Base-by-base conservation (phyloP, 148 eudicot genomes). In the Dysphania ambrosioides region DNA sequence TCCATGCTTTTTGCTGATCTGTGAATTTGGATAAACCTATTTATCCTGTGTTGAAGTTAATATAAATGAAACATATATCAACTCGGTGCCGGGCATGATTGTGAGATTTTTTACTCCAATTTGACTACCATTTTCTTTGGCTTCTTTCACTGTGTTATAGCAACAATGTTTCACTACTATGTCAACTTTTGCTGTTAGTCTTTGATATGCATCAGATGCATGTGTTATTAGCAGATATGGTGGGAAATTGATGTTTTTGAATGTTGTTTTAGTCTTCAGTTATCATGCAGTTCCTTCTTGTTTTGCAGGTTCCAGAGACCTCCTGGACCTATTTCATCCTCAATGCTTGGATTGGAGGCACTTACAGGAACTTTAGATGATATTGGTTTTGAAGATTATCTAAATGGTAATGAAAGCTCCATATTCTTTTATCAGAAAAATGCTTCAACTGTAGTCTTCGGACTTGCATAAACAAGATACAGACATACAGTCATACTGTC, bases 291-390 rank as follows among this genome's bases (percentile, higher is more conserved):
- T 12, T 30, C 41, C 18, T 27, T 36, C 0, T 36, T 32, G 32
- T 66, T 41, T 66, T 75, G 76, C 85, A 93, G 98, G 85, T 93
- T 93, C 77, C 98, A 91, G 80, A 87, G 98, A 86, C 97, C 98
- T 68, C 88, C 92, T 29, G 98, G 97, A 27, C 85, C 89, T 60
- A 82, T 93, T 66, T 86, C 97, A 40, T 93, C 98, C 72, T 93
- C 98, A 12, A 85, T 93, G 89, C 83, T 93, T 24, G 98, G 98
- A 38, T 83, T 91, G 76, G 98, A 93, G 56, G 90, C 98, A 29
- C 23, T 82, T 65, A 88, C 88, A 0, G 97, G 98, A 78, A 55
- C 73, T 71, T 72, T 93, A 83, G 93, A 93, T 66, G 85, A 82
- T 82, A 87, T 91, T 86, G 91, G 90, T 63, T 86, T 93, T 81